Evolutionary conservation across 2,329 filamentous ascomycete genomes (phyloP).

Genomic region (Pestalotiopsis sp.): DNA sequence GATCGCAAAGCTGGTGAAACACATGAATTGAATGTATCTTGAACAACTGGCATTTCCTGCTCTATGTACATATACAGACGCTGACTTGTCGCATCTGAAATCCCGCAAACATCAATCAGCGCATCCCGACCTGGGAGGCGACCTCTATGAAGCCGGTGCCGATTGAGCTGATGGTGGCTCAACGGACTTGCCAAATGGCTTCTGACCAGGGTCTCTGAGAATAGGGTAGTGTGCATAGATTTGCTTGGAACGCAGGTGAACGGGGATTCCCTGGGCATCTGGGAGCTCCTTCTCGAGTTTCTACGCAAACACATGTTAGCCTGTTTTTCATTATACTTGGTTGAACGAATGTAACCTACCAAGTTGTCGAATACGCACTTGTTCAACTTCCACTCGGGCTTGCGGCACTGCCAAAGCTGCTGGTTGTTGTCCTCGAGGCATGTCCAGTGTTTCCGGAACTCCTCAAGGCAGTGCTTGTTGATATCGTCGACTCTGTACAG

Average conservation of each 20-base stretch:
- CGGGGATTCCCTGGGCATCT: slow-evolving; percentile 71
- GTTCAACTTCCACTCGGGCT: slow-evolving; percentile 86
- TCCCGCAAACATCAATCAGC: not conserved
- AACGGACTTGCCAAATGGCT: slow-evolving; percentile 31
- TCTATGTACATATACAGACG: not conserved
- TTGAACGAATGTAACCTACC: slow-evolving; percentile 56
- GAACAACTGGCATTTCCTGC: not conserved
- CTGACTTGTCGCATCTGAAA: not conserved
- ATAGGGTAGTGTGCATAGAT: slow-evolving; percentile 60
- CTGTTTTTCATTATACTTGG: not conserved
- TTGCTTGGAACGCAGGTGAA: slow-evolving; percentile 71
- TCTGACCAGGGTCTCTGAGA: slow-evolving; percentile 33
- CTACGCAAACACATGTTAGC: slow-evolving; percentile 41
- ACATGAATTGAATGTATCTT: not conserved
- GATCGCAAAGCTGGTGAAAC: not conserved
- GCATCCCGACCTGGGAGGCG: not conserved
- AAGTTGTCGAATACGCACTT: slow-evolving; percentile 95
- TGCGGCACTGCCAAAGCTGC: slow-evolving; percentile 93
- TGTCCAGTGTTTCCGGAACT: slow-evolving; percentile 93
- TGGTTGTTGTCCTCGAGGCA: slow-evolving; percentile 98
- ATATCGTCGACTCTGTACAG: slow-evolving; percentile 80
- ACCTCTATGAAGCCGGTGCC: slow-evolving; percentile 4
- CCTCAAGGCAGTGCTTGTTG: slow-evolving; percentile 88
- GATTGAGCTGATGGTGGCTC: slow-evolving; percentile 31
- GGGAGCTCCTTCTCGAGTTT: slow-evolving; percentile 82